Evolutionary conservation across 805 yeast species (phyloP).

Genomic region (Lipomyces kockii): DNA sequence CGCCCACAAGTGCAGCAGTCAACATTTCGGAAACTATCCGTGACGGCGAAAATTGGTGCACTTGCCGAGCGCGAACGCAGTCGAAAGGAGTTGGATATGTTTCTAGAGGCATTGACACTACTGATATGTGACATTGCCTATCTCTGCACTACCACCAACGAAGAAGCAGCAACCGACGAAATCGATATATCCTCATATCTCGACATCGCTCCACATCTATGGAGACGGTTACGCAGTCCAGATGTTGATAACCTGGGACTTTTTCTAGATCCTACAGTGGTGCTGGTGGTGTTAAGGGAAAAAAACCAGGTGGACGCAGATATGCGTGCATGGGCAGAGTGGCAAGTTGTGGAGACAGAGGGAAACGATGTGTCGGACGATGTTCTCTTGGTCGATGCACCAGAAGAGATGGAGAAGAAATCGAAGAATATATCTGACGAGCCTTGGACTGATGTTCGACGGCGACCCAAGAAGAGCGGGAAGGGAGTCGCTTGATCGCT

Average conservation of each 20-base stretch:
- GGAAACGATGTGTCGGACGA: constrained; percentile 19
- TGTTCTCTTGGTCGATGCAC: constrained; percentile 14
- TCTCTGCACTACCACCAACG: constrained; percentile 12
- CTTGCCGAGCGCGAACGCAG: constrained; percentile 18
- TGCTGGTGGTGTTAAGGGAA: constrained; percentile 22
- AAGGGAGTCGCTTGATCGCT: neutral
- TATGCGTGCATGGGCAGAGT: constrained; percentile 27
- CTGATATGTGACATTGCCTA: constrained; percentile 29
- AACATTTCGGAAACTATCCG: constrained; percentile 9
- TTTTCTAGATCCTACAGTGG: constrained; percentile 15
- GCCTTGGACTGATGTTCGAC: constrained; percentile 25
- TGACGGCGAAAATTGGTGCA: constrained; percentile 14
- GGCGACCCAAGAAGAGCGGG: constrained; percentile 15
- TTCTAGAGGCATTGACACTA: constrained; percentile 29
- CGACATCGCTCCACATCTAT: constrained; percentile 20
- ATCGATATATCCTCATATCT: constrained; percentile 9
- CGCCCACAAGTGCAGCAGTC: constrained; percentile 8
- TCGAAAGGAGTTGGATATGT: constrained; percentile 21
- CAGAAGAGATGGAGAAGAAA: neutral
- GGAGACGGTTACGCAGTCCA: constrained; percentile 15
- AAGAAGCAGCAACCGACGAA: constrained; percentile 6
- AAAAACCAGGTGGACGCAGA: constrained; percentile 23
- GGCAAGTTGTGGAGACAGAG: constrained; percentile 33
- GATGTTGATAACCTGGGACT: constrained; percentile 5
- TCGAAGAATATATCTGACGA: constrained; percentile 3